These are phyloP conservation scores for Populus deltoides DNA, from an alignment of 345 rosid genomes.

Conservation along the genomic window DNA sequence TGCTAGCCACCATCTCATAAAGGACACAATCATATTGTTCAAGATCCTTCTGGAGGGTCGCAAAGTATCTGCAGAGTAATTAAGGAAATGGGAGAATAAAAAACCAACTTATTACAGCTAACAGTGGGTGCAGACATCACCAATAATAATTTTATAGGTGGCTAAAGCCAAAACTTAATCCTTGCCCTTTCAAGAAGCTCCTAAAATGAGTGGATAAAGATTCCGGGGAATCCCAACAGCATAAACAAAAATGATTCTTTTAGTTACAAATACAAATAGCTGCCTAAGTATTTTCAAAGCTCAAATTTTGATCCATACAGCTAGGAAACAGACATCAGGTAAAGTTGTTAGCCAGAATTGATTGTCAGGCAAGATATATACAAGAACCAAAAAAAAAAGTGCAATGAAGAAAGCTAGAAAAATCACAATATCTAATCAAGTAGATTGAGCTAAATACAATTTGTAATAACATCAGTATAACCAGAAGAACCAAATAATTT, in stretches of 20 bases:
- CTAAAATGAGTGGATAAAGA: background rate
- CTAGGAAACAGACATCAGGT: background rate
- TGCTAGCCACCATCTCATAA: slow-evolving; percentile 92
- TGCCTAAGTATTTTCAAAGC: background rate
- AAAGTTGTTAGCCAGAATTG: background rate
- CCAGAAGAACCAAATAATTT: background rate
- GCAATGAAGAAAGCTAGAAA: background rate
- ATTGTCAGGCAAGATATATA: background rate
- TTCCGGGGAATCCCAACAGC: background rate
- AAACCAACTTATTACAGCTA: background rate
- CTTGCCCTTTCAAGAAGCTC: background rate
- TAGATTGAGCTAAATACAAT: background rate
- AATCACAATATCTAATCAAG: background rate
- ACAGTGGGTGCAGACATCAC: background rate
- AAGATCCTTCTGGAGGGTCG: slow-evolving; percentile 79
- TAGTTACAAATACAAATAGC: background rate
- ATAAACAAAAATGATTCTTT: background rate
- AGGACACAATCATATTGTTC: slow-evolving; percentile 76
- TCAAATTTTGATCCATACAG: background rate
- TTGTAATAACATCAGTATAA: background rate
- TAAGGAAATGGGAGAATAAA: background rate
- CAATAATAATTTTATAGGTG: background rate
- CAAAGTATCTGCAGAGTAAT: slow-evolving; percentile 55
- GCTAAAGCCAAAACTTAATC: background rate
- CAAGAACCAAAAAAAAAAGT: background rate